Percentiles rank a stretch among this genome's conserved stretches.
phyloP scores from a whole-genome alignment of 495 filamentous ascomycete species.

The Aspergillus nanangensis region DNA sequence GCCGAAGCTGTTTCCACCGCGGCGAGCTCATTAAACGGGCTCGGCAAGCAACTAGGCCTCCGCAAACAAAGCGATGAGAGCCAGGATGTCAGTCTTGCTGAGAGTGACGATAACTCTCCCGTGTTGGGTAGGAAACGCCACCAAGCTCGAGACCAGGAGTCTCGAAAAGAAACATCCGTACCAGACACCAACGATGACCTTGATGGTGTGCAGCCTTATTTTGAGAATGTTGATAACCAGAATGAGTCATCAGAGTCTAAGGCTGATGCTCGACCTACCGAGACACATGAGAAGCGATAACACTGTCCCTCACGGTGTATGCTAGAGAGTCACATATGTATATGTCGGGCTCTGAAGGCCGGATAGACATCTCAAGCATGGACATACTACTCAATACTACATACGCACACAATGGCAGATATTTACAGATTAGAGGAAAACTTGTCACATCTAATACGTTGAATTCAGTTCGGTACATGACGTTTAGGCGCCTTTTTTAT shows the following conservation, averaged over 20 bases:
- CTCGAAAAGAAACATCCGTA: background rate
- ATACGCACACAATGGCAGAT: no score
- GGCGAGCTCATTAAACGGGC: conserved; percentile 13
- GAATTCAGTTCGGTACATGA: no score
- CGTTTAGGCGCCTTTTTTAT: no score
- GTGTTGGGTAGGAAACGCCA: background rate
- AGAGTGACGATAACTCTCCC: conserved; percentile 44
- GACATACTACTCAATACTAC: no score
- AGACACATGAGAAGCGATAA: no score
- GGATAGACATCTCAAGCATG: no score
- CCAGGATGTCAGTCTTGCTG: conserved; percentile 61
- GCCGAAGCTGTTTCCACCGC: conserved; percentile 9
- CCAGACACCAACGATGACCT: conserved; percentile 16
- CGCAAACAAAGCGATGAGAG: conserved; percentile 57
- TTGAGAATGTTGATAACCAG: conserved; percentile 6
- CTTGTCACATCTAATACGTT: no score
- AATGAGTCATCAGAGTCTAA: background rate
- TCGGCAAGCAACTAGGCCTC: conserved; percentile 61
- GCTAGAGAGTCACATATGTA: no score
- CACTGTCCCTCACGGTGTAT: no score
- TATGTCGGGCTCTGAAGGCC: no score
- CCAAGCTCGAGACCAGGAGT: background rate
- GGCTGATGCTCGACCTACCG: no score
- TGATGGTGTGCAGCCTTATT: conserved; percentile 29
- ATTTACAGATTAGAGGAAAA: no score